Percentiles rank a stretch among this genome's conserved stretches.
Conservation (phyloP, 495 filamentous ascomycete genomes). For the Penicillium mononematosum region DNA sequence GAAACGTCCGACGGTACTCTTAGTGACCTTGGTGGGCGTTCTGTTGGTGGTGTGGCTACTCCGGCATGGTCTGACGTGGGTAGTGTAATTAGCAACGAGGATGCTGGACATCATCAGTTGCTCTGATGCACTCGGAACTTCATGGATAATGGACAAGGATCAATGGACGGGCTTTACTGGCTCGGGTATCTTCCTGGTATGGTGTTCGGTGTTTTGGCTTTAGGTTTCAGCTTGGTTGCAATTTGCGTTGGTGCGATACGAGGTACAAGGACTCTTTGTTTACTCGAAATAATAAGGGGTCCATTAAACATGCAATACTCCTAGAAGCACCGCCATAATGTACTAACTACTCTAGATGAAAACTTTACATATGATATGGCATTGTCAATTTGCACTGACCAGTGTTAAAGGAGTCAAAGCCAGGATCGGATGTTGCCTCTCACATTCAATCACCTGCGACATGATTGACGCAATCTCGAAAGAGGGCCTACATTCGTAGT, state of each 20-base stretch:
- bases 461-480: no score
- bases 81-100: conserved; percentile 63
- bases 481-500: no score
- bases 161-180: neutral
- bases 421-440: neutral
- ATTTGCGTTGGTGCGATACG: neutral
- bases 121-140: conserved; percentile 1
- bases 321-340: neutral
- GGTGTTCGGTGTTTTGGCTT: neutral
- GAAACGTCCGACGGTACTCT: conserved; percentile 55
- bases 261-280: neutral
- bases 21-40: conserved; percentile 57
- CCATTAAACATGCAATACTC: neutral
- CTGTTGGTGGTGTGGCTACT: conserved; percentile 55
- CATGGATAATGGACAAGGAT: neutral
- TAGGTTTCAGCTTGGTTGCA: neutral
- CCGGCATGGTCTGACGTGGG: conserved; percentile 78
- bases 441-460: no score
- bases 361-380: neutral
- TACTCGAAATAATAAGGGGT: neutral
- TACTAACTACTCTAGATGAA: neutral
- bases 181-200: no score
- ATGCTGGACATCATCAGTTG: conserved; percentile 36
- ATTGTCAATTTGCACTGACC: neutral
- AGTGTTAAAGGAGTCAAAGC: neutral